Base-by-base conservation (phyloP, 2,329 filamentous ascomycete species). In the Trichophyton schoenleinii region DNA sequence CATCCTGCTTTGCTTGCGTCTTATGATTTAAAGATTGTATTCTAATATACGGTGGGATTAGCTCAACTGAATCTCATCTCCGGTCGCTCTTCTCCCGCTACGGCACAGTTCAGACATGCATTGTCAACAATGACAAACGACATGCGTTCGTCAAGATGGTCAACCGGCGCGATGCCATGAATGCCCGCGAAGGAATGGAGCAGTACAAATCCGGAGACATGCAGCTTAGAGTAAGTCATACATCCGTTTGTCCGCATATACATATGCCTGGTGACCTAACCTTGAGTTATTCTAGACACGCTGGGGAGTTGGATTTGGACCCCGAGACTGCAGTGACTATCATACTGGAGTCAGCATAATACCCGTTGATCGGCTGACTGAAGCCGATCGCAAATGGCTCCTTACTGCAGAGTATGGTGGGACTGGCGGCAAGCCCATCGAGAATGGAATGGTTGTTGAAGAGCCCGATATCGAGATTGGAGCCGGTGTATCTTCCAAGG, bases 121-220 rank as follows among this genome's bases (percentile, higher is more conserved):
- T 99, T 66, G 91, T 96, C 67, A 97, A 99, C 77, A 88, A 90
- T 70, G 94, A 99, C 70, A 99, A 97, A 77, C 88, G 94, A 18
- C 94, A 99, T 74, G 94, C 94, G 4, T 99, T 99, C 72, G 92
- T 99, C 70, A 99, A 99, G 77, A 99, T 99, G 94, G 83, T 94
- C 67, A 94, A 84, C 65, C 89, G 95, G 42, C 81, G 84, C 64
- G 90, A 96, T 73, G 92, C 94, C 13, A 82, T 95, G 63, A 79
- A 74, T 64, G 94, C 94, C 58, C 95, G 95, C 72, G 83, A 87
- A 42, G 89, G 86, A 59, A 96, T 97, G 85, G 91, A 96, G 72
- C 85, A 85, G 59, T 83, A 85, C 64, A 84, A 87, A 65, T 82
- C 85, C 63, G 81, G 86, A 3, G 87, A 89, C 58, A 82, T 88